A percentile compares a stretch with the other conserved stretches of the same genome.
Evolutionary conservation across 208 protist genomes (phyloP).

Genomic region (Leishmania arabica): DNA sequence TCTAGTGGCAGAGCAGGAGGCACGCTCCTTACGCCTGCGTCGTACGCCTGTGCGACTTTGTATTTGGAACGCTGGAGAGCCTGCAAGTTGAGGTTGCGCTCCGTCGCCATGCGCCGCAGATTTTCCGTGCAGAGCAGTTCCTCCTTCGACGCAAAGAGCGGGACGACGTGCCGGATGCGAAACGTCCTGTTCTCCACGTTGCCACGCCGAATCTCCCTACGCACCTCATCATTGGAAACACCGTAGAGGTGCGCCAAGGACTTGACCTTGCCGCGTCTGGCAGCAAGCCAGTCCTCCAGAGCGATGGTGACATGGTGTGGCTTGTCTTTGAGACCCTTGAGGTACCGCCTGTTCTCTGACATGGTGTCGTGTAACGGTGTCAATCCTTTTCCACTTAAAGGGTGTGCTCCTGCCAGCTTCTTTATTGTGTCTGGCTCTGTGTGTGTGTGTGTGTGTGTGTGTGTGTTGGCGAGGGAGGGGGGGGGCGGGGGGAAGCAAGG

Average conservation of each 20-base stretch:
- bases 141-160: neutral
- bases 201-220: neutral
- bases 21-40: neutral
- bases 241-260: neutral
- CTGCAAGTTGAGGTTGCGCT: slow-evolving; percentile 3
- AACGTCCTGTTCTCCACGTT: slow-evolving; percentile 21
- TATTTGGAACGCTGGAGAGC: rapidly evolving
- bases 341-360: neutral
- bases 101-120: neutral
- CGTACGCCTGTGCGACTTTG: neutral
- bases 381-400: neutral
- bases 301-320: slow-evolving; percentile 25
- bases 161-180: neutral
- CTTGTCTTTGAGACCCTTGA: neutral
- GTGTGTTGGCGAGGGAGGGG: neutral
- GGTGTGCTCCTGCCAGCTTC: neutral
- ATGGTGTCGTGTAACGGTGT: neutral
- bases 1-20: neutral
- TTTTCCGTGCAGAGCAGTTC: neutral
- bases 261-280: neutral
- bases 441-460: neutral
- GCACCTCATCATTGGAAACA: neutral
- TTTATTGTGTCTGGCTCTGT: neutral
- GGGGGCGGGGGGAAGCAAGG: too few relatives aligned
- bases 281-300: neutral